Evolutionary conservation across 2,329 filamentous ascomycete genomes (phyloP).

Genomic region (Fragosphaeria purpurea): DNA sequence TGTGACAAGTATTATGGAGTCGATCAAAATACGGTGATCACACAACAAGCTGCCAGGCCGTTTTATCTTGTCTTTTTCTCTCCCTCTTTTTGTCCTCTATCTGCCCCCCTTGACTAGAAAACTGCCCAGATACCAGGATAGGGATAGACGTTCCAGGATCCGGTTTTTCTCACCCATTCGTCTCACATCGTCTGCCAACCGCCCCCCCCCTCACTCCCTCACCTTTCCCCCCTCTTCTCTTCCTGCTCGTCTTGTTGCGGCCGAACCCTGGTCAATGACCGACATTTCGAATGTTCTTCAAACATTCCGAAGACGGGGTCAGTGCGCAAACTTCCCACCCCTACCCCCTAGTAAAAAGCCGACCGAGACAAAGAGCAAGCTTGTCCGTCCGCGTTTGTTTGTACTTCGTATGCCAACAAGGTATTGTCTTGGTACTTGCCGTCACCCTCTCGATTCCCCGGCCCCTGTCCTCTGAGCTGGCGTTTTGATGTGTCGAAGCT

Average conservation of each 20-base stretch:
- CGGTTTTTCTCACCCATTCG: neutral
- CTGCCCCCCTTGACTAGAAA: neutral
- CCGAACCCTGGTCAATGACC: neutral
- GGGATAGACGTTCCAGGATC: neutral
- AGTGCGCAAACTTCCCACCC: neutral
- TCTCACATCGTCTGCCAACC: too few species aligned
- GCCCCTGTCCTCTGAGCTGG: too few species aligned
- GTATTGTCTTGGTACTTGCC: too few species aligned
- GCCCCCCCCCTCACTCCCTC: too few species aligned
- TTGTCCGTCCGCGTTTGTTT: too few species aligned
- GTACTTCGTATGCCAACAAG: too few species aligned
- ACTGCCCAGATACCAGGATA: constrained; percentile 6
- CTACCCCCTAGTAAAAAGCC: too few species aligned
- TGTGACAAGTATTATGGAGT: constrained; percentile 1
- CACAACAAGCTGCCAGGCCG: neutral
- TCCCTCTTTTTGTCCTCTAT: neutral
- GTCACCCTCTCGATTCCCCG: too few species aligned
- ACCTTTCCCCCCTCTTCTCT: neutral
- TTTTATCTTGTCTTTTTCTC: neutral
- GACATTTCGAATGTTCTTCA: constrained; percentile 2
- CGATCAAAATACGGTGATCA: constrained; percentile 11
- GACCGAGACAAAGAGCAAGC: too few species aligned
- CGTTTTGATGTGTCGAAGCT: too few species aligned
- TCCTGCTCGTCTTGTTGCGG: too few species aligned
- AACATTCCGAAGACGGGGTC: constrained; percentile 1